Evolutionary conservation across 1,139 yeast species (phyloP), one percentile per base, ranked within the genome.

Genomic region (Candida sojae): DNA sequence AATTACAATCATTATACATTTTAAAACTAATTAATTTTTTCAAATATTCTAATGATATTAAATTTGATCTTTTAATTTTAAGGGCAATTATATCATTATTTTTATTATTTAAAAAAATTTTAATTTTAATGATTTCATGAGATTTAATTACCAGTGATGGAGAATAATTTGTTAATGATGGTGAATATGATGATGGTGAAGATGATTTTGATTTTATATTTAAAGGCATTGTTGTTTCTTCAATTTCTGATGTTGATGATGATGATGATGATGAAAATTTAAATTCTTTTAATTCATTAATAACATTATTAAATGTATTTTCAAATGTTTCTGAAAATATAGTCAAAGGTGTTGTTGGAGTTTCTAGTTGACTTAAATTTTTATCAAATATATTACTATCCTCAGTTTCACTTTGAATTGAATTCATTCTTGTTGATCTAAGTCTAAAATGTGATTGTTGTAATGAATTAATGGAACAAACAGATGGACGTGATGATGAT

Each of bases 41-140:
- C 51, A 71, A 60, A 54, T 69, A 64, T 6, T 54, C 59, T 17
- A 70, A 57, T 9, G 71, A 61, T n/a, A 60, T 57, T 28, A 71
- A 53, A 44, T 65, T 61, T 10, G 63, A 52, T 31, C 61, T 58
- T 41, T 62, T 62, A 29, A 70, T 60, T 46, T 63, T 64, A 32
- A 70, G 52, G 2, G 66, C 72, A 13, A 71, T 60, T 12, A 70
- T 67, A 48, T 71, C 75, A 37, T 64, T 62, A 44, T 67, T 71
- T 39, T 55, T 53, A 51, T 70, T 69, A 48, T 67, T 62, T 42
- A 71, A 59, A 29, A 56, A 50, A 23, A 71, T 61, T 52, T 71
- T 71, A 43, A 71, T 61, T 49, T 70, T 70, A 42, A 70, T 58
- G 51, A 50, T 59, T 44, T 64, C 70, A 29, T 56, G 2, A 10